Conservation (phyloP, 129 eudicot species). For the Flaveria linearis region DNA sequence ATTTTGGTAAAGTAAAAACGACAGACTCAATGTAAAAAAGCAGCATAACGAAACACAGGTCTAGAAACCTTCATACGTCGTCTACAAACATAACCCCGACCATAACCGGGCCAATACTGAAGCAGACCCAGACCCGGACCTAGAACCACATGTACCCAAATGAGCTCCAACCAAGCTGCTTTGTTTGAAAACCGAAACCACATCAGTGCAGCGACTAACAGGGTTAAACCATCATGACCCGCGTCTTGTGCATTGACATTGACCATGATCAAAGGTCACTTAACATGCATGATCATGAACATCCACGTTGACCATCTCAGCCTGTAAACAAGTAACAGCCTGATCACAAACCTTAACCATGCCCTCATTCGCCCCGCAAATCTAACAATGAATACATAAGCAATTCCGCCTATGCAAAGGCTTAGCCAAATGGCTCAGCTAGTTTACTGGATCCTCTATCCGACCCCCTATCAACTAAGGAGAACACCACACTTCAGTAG, state of each 20-base stretch:
- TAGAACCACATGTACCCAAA: not conserved
- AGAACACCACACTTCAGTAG: not conserved
- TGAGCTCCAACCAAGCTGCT: constrained; percentile 7
- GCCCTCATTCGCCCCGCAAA: not conserved
- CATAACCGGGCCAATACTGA: not conserved
- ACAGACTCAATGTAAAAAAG: not conserved
- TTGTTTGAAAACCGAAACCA: not conserved
- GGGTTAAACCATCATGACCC: constrained; percentile 8
- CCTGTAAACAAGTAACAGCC: not conserved
- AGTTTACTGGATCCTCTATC: constrained; percentile 5
- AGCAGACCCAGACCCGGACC: not conserved
- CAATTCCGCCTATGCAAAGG: not conserved
- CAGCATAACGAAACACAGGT: constrained; percentile 4
- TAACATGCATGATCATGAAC: not conserved
- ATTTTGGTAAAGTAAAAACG: not conserved
- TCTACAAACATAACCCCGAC: not conserved
- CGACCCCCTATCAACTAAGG: constrained; percentile 21
- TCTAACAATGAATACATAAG: not conserved
- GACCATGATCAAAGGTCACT: not conserved
- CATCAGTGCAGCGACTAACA: not conserved
- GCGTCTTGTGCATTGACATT: not conserved
- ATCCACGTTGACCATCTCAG: constrained; percentile 1
- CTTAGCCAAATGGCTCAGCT: not conserved
- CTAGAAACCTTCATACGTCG: constrained; percentile 3
- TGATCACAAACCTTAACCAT: not conserved